Evolutionary conservation across 345 rosid genomes (phyloP).

Genomic region (Populus alba): DNA sequence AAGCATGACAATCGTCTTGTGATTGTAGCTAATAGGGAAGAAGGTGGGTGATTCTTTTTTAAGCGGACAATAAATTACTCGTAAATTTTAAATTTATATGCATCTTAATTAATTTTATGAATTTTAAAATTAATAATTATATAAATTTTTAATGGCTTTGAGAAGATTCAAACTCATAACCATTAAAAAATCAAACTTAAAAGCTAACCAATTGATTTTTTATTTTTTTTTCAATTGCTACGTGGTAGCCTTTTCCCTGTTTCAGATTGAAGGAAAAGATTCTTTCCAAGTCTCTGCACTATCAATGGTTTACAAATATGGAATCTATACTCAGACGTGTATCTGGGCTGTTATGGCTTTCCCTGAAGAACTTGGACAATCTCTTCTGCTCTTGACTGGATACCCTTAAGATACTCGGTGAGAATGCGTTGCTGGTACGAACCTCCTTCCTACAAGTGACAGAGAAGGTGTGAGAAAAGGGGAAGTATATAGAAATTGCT

Average conservation of each 20-base stretch:
- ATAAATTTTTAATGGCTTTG: too few relatives aligned
- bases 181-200: too few relatives aligned
- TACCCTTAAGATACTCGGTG: slow-evolving; percentile 70
- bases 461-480: neutral
- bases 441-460: slow-evolving; percentile 73
- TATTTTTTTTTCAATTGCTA: neutral
- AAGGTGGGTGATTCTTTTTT: too few relatives aligned
- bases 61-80: too few relatives aligned
- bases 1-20: too few relatives aligned
- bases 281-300: neutral
- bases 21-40: too few relatives aligned
- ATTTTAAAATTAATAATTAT: too few relatives aligned
- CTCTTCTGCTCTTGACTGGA: slow-evolving; percentile 66
- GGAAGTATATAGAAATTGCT: neutral
- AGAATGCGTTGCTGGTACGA: slow-evolving; percentile 85
- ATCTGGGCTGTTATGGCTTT: slow-evolving; percentile 5
- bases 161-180: too few relatives aligned
- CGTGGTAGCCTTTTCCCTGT: neutral
- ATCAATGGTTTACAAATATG: neutral
- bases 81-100: too few relatives aligned
- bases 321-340: neutral
- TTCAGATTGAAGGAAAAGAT: neutral
- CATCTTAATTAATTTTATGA: too few relatives aligned
- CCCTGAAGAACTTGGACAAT: slow-evolving; percentile 52
- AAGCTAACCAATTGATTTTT: too few relatives aligned